These are phyloP conservation scores for Pseudocercospora pini-densiflorae DNA, from an alignment of 2,329 filamentous ascomycete species.

Conservation along the genomic window DNA sequence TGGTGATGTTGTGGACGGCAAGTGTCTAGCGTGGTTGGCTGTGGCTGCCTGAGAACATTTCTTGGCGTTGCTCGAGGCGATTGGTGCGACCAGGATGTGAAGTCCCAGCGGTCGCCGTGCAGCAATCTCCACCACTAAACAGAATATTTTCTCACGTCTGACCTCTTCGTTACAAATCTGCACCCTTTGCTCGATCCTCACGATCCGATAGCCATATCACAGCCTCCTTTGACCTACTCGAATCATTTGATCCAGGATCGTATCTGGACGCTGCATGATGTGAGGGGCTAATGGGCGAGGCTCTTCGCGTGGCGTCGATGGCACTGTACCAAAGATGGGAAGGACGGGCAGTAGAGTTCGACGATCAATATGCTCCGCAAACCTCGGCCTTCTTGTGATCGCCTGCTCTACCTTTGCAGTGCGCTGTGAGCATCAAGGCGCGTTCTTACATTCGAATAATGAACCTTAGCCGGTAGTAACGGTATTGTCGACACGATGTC, in stretches of 20 bases:
- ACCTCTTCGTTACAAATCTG: too few species aligned
- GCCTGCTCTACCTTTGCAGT: background rate
- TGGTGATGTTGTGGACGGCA: background rate
- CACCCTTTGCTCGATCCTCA: too few species aligned
- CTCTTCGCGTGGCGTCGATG: background rate
- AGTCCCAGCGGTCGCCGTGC: too few species aligned
- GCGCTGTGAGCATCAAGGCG: background rate
- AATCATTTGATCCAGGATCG: background rate
- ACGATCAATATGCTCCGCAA: slow-evolving; percentile 1
- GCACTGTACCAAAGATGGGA: background rate
- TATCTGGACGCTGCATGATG: background rate
- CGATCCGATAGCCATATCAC: too few species aligned
- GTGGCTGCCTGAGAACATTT: background rate
- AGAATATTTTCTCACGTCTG: too few species aligned
- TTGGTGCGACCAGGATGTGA: too few species aligned
- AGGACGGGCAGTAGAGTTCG: background rate
- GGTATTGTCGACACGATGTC: background rate
- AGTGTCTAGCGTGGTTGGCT: background rate
- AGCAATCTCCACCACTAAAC: too few species aligned
- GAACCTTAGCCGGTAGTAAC: background rate
- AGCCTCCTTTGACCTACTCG: too few species aligned
- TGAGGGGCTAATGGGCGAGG: background rate
- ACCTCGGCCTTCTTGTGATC: slow-evolving; percentile 1
- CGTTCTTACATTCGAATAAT: background rate
- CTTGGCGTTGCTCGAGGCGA: background rate